Evolutionary conservation across 495 filamentous ascomycete genomes (phyloP).

Genomic region (Rostrohypoxylon terebratum): DNA sequence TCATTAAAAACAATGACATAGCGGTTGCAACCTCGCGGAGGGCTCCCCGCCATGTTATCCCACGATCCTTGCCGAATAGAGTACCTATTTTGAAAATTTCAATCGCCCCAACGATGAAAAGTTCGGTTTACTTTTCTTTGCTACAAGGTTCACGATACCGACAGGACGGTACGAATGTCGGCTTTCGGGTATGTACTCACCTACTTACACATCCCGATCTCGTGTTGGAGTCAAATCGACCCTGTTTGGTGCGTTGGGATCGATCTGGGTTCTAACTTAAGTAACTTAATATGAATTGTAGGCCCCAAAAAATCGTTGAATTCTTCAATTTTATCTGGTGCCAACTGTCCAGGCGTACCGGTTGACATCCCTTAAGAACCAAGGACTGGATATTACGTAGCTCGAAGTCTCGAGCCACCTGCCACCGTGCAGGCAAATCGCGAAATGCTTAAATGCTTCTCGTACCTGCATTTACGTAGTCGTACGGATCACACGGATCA

Average conservation of each 20-base stretch:
- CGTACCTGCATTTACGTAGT: conserved; percentile 40
- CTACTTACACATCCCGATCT: conserved; percentile 24
- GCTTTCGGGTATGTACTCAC: conserved; percentile 20
- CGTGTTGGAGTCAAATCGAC: conserved; percentile 23
- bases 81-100: background rate
- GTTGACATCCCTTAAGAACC: conserved; percentile 6
- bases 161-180: conserved; percentile 19
- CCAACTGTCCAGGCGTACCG: conserved; percentile 22
- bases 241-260: conserved; percentile 2
- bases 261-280: conserved; percentile 18
- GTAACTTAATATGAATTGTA: conserved; percentile 23
- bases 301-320: conserved; percentile 8
- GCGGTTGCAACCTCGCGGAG: conserved; percentile 22
- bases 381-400: conserved; percentile 18
- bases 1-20: conserved; percentile 38
- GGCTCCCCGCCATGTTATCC: conserved; percentile 16
- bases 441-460: background rate
- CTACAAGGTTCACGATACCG: conserved; percentile 19
- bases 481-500: conserved; percentile 8
- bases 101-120: background rate
- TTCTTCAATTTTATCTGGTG: conserved; percentile 33
- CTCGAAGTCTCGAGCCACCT: background rate
- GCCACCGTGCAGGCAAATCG: conserved; percentile 18
- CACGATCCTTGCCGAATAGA: conserved; percentile 19
- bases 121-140: background rate